phyloP scores from a whole-genome alignment of 768 basidiomycete species.

The Rubroboletus satanas region DNA sequence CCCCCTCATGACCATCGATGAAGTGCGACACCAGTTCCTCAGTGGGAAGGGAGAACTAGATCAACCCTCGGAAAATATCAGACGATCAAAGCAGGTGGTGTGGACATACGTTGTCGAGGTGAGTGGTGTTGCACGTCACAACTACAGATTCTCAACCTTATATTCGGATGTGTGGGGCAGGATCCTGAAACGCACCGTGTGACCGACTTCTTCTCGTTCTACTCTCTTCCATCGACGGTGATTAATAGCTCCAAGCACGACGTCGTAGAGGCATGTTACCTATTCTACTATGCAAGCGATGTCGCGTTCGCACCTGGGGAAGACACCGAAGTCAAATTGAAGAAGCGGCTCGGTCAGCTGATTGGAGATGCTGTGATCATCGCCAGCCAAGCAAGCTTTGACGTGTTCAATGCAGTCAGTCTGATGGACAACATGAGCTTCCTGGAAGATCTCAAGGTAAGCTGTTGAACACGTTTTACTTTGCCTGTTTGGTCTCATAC shows the following conservation, averaged over 20 bases:
- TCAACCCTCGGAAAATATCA: conserved; percentile 29
- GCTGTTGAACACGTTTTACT: conserved; percentile 10
- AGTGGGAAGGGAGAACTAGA: conserved; percentile 68
- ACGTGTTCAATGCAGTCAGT: conserved; percentile 94
- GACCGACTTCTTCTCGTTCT: conserved; percentile 97
- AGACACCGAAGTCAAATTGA: conserved; percentile 60
- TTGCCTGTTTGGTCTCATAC: conserved; percentile 2
- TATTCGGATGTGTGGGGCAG: conserved; percentile 37
- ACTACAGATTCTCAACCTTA: not conserved
- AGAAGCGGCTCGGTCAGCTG: conserved; percentile 65
- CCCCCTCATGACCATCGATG: conserved; percentile 70
- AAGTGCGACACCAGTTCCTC: conserved; percentile 82
- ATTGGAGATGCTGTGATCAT: conserved; percentile 77
- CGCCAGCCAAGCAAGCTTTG: conserved; percentile 83
- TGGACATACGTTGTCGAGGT: conserved; percentile 97
- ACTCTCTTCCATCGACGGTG: conserved; percentile 91
- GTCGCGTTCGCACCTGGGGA: conserved; percentile 58
- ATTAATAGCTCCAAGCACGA: conserved; percentile 72
- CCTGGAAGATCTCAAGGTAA: conserved; percentile 78
- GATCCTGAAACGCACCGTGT: conserved; percentile 77
- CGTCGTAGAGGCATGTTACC: conserved; percentile 86
- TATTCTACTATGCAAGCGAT: conserved; percentile 92
- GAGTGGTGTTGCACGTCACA: conserved; percentile 28
- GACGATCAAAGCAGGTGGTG: conserved; percentile 78
- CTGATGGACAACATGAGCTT: conserved; percentile 90